Evolutionary conservation across 768 basidiomycete species (phyloP).

Genomic region (Lentinula raphanica): DNA sequence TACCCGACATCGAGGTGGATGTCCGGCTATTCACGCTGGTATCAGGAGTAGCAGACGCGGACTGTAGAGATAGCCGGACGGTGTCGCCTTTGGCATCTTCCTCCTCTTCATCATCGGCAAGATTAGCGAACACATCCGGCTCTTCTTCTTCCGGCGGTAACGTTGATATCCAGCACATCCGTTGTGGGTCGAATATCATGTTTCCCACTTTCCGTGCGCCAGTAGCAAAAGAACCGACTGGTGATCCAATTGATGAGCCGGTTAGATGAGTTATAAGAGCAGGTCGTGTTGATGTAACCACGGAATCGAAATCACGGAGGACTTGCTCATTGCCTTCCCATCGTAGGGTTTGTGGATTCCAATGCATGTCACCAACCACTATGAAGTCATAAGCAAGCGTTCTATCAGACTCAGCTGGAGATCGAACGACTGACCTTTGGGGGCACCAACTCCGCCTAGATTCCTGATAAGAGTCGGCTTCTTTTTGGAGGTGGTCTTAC

Average conservation of each 20-base stretch:
- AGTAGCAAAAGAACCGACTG: slow-evolving; percentile 64
- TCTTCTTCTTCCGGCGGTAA: slow-evolving; percentile 86
- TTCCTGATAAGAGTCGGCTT: slow-evolving; percentile 89
- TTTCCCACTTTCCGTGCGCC: slow-evolving; percentile 91
- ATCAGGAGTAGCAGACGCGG: slow-evolving; percentile 19
- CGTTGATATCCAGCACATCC: slow-evolving; percentile 94
- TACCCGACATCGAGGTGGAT: slow-evolving; percentile 21
- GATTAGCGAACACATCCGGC: slow-evolving; percentile 90
- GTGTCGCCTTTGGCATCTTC: slow-evolving; percentile 69
- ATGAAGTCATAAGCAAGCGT: slow-evolving; percentile 15
- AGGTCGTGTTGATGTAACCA: slow-evolving; percentile 81
- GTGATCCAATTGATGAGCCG: slow-evolving; percentile 80
- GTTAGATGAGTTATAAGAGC: slow-evolving; percentile 94
- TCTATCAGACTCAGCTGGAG: background rate
- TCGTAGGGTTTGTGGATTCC: slow-evolving; percentile 84
- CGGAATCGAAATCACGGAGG: slow-evolving; percentile 85
- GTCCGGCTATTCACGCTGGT: slow-evolving; percentile 17
- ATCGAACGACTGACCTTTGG: slow-evolving; percentile 58
- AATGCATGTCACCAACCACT: slow-evolving; percentile 97
- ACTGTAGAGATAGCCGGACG: slow-evolving; percentile 59
- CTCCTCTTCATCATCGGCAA: slow-evolving; percentile 88
- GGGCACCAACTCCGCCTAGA: slow-evolving; percentile 56
- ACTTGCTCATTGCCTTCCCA: slow-evolving; percentile 98
- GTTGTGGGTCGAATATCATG: slow-evolving; percentile 94
- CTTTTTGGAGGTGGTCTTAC: slow-evolving; percentile 44